These are phyloP conservation scores for Aspergillaceae sp. DNA, from an alignment of 2,329 filamentous ascomycete genomes.

Conservation along the genomic window DNA sequence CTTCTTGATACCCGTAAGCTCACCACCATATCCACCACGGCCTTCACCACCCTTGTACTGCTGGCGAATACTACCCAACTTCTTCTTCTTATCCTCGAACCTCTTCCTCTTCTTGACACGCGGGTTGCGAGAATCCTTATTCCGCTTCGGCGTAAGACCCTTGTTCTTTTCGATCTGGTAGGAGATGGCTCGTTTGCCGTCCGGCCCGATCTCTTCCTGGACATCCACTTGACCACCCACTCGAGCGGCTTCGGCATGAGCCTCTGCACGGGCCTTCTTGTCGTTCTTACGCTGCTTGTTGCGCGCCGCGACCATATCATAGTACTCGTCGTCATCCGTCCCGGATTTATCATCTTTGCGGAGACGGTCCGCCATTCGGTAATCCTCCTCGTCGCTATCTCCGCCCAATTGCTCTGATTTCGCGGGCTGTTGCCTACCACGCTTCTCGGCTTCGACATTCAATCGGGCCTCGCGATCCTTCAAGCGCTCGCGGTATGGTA, in stretches of 20 bases:
- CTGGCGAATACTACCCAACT: slow-evolving; percentile 76
- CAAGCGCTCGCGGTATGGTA: slow-evolving; percentile 78
- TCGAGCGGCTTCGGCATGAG: slow-evolving; percentile 46
- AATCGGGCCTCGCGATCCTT: slow-evolving; percentile 78
- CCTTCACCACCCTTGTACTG: slow-evolving; percentile 80
- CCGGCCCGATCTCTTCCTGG: slow-evolving; percentile 61
- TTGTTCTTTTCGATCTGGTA: slow-evolving; percentile 98
- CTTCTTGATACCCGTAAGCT: slow-evolving; percentile 91
- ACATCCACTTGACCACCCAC: slow-evolving; percentile 54
- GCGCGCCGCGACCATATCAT: slow-evolving; percentile 70
- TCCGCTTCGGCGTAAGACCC: slow-evolving; percentile 77
- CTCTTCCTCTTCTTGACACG: slow-evolving; percentile 97
- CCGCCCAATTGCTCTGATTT: slow-evolving; percentile 62
- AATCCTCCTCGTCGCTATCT: slow-evolving; percentile 59
- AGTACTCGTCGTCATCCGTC: slow-evolving; percentile 55
- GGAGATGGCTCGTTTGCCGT: slow-evolving; percentile 85
- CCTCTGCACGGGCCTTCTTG: slow-evolving; percentile 60
- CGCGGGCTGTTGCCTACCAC: slow-evolving; percentile 57
- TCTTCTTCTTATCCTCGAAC: slow-evolving; percentile 96
- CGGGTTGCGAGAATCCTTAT: slow-evolving; percentile 91
- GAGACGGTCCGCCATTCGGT: slow-evolving; percentile 45
- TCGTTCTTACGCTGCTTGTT: slow-evolving; percentile 54
- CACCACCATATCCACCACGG: slow-evolving; percentile 78
- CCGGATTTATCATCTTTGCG: slow-evolving; percentile 28
- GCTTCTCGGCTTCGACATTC: slow-evolving; percentile 77